phyloP scores from a whole-genome alignment of 495 filamentous ascomycete species.

The Trichoderma asperelloides region DNA sequence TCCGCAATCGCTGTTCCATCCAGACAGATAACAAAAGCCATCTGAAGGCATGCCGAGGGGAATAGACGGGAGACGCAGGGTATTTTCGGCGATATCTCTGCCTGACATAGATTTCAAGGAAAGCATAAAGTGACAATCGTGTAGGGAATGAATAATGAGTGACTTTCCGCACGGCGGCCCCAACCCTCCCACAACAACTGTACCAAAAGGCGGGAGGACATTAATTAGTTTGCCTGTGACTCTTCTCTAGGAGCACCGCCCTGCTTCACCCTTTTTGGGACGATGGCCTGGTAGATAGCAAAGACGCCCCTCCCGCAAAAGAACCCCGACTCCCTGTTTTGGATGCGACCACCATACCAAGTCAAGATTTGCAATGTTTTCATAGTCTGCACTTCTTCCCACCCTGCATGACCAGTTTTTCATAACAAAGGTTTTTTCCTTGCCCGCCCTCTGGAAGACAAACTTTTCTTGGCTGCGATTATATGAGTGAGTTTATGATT shows the following conservation, averaged over 20 bases:
- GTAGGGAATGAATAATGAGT: conserved; percentile 8
- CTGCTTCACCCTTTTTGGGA: background rate
- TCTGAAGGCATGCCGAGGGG: background rate
- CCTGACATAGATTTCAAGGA: conserved; percentile 8
- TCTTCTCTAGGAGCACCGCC: background rate
- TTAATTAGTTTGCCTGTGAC: background rate
- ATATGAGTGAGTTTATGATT: conserved; percentile 42
- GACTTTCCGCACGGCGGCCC: conserved; percentile 6
- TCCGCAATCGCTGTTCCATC: conserved; percentile 5
- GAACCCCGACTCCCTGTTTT: background rate
- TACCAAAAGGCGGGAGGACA: background rate
- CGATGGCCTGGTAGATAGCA: background rate
- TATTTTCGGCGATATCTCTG: conserved; percentile 7
- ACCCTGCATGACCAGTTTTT: conserved; percentile 1
- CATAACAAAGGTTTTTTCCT: background rate
- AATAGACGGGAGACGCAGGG: conserved; percentile 6
- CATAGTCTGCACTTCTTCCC: conserved; percentile 7
- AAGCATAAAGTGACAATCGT: conserved; percentile 5
- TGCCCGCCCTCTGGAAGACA: background rate
- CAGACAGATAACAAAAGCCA: background rate
- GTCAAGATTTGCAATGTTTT: conserved; percentile 1
- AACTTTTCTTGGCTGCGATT: conserved; percentile 21
- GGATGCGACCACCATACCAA: conserved; percentile 3
- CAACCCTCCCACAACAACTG: conserved; percentile 7
- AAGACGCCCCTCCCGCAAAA: background rate